Conservation (phyloP, 148 eudicot species). For the Vaccinium vitisidaea region DNA sequence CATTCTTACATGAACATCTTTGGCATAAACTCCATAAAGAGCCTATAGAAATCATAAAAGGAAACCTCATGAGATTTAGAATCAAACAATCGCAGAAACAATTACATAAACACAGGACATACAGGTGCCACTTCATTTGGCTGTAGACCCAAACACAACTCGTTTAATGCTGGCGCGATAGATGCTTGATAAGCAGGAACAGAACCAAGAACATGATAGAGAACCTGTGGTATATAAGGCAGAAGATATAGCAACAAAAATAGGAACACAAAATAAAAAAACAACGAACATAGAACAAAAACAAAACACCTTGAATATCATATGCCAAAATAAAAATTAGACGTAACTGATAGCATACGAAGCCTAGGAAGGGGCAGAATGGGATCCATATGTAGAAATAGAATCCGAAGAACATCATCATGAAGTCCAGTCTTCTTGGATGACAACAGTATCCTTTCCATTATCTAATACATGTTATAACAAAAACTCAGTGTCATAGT, state of each 20-base stretch:
- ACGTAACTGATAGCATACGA: constrained; percentile 87
- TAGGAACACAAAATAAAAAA: constrained; percentile 2
- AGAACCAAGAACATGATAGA: constrained; percentile 91
- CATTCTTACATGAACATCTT: constrained; percentile 87
- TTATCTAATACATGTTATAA: constrained; percentile 40
- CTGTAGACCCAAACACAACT: constrained; percentile 87
- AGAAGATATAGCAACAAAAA: constrained; percentile 20
- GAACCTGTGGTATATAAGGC: constrained; percentile 55
- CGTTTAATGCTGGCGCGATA: constrained; percentile 83
- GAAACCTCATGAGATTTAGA: constrained; percentile 11
- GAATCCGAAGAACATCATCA: constrained; percentile 71
- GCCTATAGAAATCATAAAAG: constrained; percentile 50
- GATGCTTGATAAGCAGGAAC: constrained; percentile 84
- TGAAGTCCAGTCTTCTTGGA: constrained; percentile 92
- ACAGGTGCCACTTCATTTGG: constrained; percentile 86
- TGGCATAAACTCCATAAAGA: constrained; percentile 86
- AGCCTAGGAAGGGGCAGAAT: constrained; percentile 90
- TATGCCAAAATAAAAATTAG: not conserved
- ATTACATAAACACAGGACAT: constrained; percentile 25
- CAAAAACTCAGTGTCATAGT: not conserved
- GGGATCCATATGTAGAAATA: constrained; percentile 89
- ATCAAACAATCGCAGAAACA: constrained; percentile 7
- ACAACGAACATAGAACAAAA: not conserved
- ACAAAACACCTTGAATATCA: not conserved
- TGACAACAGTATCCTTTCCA: constrained; percentile 85